Evolutionary conservation across 768 basidiomycete genomes (phyloP), one percentile per base, ranked within the genome.

Genomic region (Daedalea quercina): DNA sequence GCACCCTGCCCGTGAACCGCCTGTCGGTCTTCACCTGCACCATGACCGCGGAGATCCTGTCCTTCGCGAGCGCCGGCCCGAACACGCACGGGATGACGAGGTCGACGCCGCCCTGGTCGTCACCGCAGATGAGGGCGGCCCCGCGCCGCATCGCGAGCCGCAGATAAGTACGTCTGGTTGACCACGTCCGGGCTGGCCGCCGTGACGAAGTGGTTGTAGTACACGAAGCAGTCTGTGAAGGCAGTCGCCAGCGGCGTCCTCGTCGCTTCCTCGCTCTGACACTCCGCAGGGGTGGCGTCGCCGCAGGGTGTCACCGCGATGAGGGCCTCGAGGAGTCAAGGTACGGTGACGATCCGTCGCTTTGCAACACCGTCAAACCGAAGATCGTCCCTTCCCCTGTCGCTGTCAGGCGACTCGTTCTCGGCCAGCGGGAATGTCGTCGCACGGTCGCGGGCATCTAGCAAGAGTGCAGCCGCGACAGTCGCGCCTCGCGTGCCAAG

Each of bases 151-250:
- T 54, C 34, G 63, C 41, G 24, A 15, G 20, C 59, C 53, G 62
- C 9, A 68, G 62, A 45, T 52, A n/a, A n/a, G 28, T 31, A 60
- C 28, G 55, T 28, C 35, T 42, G 52, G 52, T 62, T 58, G 20
- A 69, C 47, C 31, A 60, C 33, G 3, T 26, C 45, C 23, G 19
- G 41, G 24, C 65, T 55, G 26, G 59, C 34, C 25, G 64, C 54
- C 48, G 67, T 66, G 59, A 69, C 57, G 46, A 68, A 65, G 52
- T 70, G 67, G 47, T 60, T 70, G 61, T 69, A 69, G 53, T 68
- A 60, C 40, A 68, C 57, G 1, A 37, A 41, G 3, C 56, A 48
- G 12, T 60, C 44, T 3, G 23, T 42, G 53, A 68, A 67, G 13
- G 55, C 60, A 0, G 54, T 50, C 22, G 13, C 44, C 24, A 66